These are phyloP conservation scores for Sporothrix globosa DNA, from an alignment of 2,329 filamentous ascomycete genomes.

Conservation along the genomic window DNA sequence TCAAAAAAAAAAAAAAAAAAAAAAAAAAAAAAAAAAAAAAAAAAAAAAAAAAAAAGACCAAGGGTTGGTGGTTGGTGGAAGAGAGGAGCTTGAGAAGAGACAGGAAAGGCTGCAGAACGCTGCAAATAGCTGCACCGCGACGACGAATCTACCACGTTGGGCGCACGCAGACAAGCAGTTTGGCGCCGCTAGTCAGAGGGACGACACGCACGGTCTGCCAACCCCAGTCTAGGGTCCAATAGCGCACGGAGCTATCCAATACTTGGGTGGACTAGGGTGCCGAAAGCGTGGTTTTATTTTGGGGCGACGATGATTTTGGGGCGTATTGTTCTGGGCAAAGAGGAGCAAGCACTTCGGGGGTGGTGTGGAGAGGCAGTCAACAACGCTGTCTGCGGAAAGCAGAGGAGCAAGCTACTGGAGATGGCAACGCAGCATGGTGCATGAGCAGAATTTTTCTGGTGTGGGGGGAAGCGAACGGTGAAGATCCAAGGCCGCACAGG, in stretches of 20 bases:
- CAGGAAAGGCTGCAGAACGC: conserved; percentile 9
- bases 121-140: not conserved
- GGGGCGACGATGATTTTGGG: conserved; percentile 23
- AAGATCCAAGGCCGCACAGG: conserved; percentile 2
- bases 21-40: too few relatives aligned
- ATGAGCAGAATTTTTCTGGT: conserved; percentile 25
- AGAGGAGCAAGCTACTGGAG: conserved; percentile 13
- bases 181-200: conserved; percentile 20
- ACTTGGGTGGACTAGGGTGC: conserved; percentile 27
- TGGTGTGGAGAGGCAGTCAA: conserved; percentile 3
- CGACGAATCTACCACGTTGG: not conserved
- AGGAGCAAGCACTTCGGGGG: not conserved
- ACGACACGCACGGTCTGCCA: conserved; percentile 12
- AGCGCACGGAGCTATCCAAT: conserved; percentile 31
- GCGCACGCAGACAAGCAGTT: conserved; percentile 6
- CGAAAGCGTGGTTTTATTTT: conserved; percentile 20
- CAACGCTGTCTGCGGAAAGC: not conserved
- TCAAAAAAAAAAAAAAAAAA: not conserved
- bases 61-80: too few relatives aligned
- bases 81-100: too few relatives aligned
- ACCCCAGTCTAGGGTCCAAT: conserved; percentile 32
- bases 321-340: conserved; percentile 6
- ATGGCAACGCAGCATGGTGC: conserved; percentile 14
- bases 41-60: too few relatives aligned
- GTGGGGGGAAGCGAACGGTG: conserved; percentile 9